Percentiles rank a stretch among this genome's conserved stretches.
phyloP scores from a whole-genome alignment of 2,329 filamentous ascomycete genomes.

The Penicillium occitanis region DNA sequence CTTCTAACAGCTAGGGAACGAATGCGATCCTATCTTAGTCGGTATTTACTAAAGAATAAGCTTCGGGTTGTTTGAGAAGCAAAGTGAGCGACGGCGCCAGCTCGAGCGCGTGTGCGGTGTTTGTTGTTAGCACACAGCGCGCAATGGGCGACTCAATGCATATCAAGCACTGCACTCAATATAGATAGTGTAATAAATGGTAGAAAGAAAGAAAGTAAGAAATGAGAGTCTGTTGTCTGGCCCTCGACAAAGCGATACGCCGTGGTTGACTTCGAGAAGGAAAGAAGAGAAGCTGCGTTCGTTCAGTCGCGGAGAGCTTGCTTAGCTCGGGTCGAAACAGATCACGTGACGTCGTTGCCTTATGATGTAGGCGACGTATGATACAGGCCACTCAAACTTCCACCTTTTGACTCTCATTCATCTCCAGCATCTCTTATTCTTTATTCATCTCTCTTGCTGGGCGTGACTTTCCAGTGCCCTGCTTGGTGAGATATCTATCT shows the following conservation, averaged over 20 bases:
- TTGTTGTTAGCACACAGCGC: constrained; percentile 14
- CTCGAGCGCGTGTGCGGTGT: constrained; percentile 14
- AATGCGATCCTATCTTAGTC: background rate
- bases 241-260: constrained; percentile 19
- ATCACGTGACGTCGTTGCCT: background rate
- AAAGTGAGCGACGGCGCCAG: constrained; percentile 5
- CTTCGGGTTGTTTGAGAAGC: background rate
- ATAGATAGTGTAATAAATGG: constrained; percentile 14
- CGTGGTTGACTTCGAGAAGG: constrained; percentile 12
- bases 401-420: background rate
- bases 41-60: background rate
- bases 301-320: constrained; percentile 9
- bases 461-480: background rate
- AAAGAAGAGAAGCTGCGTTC: constrained; percentile 5
- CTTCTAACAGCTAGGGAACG: background rate
- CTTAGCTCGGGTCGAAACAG: background rate
- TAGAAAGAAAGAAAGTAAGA: constrained; percentile 23
- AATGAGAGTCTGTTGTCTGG: constrained; percentile 13
- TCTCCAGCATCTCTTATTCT: background rate
- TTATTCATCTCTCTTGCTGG: background rate
- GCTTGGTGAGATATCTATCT: background rate
- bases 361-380: background rate
- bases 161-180: constrained; percentile 10
- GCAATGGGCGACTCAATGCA: constrained; percentile 13
- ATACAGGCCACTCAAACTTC: background rate